Conservation (phyloP, 306 rosid species). For the Rosa lucieae region DNA sequence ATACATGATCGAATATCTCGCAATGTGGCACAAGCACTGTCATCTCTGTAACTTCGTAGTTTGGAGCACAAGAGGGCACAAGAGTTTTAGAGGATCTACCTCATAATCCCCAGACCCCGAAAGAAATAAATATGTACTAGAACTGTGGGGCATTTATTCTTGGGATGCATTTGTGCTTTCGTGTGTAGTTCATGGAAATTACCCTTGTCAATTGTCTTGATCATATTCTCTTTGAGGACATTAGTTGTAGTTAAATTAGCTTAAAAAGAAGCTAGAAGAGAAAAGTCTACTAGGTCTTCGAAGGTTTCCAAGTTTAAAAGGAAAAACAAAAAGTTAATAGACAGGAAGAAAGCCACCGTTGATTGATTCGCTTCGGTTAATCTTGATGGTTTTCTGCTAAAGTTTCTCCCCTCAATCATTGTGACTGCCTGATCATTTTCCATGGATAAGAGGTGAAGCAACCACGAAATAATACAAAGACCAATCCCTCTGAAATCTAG, state of each 20-base stretch:
- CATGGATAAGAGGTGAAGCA: background rate
- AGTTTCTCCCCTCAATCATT: background rate
- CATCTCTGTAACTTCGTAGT: constrained; percentile 34
- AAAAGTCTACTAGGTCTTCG: background rate
- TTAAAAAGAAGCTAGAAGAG: background rate
- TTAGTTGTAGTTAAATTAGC: background rate
- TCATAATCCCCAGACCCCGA: background rate
- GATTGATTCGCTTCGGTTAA: background rate
- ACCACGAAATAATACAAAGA: background rate
- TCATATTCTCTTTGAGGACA: too few relatives aligned
- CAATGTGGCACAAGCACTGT: constrained; percentile 64
- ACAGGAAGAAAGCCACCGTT: background rate
- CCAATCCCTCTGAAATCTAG: background rate
- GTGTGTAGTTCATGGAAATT: background rate
- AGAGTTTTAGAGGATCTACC: background rate
- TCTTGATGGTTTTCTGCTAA: background rate
- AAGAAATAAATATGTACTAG: background rate
- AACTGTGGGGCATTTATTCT: background rate
- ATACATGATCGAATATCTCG: constrained; percentile 80
- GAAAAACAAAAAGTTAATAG: background rate
- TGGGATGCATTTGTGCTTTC: background rate
- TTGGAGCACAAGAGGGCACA: constrained; percentile 7
- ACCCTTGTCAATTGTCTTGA: background rate
- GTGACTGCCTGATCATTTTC: background rate
- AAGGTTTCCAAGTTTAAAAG: background rate